phyloP scores from a whole-genome alignment of 768 basidiomycete species.

The Hypsizygus marmoreus region DNA sequence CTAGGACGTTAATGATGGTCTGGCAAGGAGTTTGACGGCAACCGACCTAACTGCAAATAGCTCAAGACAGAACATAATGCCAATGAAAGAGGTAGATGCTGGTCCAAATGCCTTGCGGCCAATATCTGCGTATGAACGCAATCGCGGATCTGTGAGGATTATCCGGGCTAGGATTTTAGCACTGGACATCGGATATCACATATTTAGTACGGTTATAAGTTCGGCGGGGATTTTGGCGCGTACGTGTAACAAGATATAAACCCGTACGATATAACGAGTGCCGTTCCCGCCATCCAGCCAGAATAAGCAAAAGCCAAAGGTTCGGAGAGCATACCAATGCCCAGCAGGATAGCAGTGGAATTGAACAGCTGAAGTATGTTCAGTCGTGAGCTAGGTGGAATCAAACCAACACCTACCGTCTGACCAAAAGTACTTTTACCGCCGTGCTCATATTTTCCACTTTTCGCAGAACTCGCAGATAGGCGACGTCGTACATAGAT shows the following conservation, averaged over 20 bases:
- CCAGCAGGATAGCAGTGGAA: constrained; percentile 81
- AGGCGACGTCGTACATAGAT: constrained; percentile 24
- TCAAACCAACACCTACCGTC: constrained; percentile 42
- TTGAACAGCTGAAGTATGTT: constrained; percentile 71
- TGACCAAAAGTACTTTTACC: constrained; percentile 76
- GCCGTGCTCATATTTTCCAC: constrained; percentile 33
- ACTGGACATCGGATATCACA: constrained; percentile 36
- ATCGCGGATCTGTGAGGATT: constrained; percentile 64
- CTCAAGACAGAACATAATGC: constrained; percentile 81
- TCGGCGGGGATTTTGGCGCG: constrained; percentile 37
- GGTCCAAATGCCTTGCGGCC: constrained; percentile 87
- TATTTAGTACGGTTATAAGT: too few relatives aligned
- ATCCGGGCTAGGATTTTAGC: constrained; percentile 85
- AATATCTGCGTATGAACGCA: constrained; percentile 88
- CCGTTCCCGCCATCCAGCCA: constrained; percentile 82
- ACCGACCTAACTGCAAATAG: constrained; percentile 78
- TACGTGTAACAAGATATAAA: constrained; percentile 88
- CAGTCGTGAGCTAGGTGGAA: constrained; percentile 4
- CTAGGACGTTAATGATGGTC: neutral
- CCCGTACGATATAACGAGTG: constrained; percentile 76
- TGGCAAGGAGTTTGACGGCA: neutral
- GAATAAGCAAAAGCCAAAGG: constrained; percentile 90
- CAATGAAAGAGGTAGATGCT: constrained; percentile 63
- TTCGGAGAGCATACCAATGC: constrained; percentile 87
- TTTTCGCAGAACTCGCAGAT: constrained; percentile 33